Base-by-base conservation (phyloP, 768 basidiomycete genomes). In the Suillus paluster region DNA sequence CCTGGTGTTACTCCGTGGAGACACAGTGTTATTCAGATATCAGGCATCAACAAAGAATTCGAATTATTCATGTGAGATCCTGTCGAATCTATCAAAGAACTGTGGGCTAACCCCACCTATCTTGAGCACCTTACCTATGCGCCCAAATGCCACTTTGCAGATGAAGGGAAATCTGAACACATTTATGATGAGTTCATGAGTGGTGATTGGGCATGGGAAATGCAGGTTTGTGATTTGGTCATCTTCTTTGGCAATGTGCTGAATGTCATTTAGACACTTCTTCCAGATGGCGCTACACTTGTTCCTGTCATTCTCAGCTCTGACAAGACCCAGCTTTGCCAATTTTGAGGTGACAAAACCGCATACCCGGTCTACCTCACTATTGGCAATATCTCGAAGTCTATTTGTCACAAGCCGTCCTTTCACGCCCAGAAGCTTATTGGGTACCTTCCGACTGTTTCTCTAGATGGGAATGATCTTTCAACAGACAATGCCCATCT, bases 331-430 rank as follows among this genome's bases (percentile, higher is more conserved):
- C 56, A 66, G 45, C 61, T 68, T 39, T 63, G 66, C 2, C 54
- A 54, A 48, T 68, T 70, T 59, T 50, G 56, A 5, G 70, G 70
- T 2, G 50, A 68, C n/a, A 49, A 69, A 27, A n/a, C 42, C 4
- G 73, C 71, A 17, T 73, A 68, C 56, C 74, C 76, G 3, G 66
- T 77, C 3, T 77, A 77, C 49, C 25, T 76, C 1, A 69, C 70
- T 0, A 64, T 75, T 23, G 73, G 70, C 4, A 72, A 70, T 45
- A 66, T 72, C 14, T 33, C 57, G 6, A 72, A 70, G 53, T 57
- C 25, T 9, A 59, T 69, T 14, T 66, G 69, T 7, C 59, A 66
- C 7, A 30, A 69, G 42, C 61, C 67, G 0, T 67, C 61, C 1
- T 9, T 44, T 9, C 60, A 54, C 7, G 72, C 68, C 0, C 61